Conservation (phyloP, 2,329 filamentous ascomycete genomes). For the Purpureocillium lavendulum region DNA sequence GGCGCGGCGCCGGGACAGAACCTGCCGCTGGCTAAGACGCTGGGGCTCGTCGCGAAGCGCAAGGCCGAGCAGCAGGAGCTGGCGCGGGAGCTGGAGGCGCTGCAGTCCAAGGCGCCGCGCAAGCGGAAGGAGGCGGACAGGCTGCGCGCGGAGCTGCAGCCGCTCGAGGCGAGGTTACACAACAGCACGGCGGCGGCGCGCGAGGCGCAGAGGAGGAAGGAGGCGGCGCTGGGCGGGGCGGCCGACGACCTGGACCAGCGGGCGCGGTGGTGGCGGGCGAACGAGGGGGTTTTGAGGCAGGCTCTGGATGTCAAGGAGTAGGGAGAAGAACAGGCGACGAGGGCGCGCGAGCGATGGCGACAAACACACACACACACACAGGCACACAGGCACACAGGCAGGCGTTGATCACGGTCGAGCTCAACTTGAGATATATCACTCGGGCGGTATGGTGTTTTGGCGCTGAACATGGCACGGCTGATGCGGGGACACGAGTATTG, state of each 20-base stretch:
- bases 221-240: slow-evolving; percentile 55
- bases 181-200: slow-evolving; percentile 59
- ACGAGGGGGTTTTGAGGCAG: slow-evolving; percentile 53
- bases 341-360: too few species aligned
- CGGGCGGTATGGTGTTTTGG: too few species aligned
- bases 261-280: slow-evolving; percentile 65
- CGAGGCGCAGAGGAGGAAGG: slow-evolving; percentile 61
- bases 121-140: slow-evolving; percentile 61
- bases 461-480: too few species aligned
- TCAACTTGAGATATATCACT: too few species aligned
- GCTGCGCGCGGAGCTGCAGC: slow-evolving; percentile 58
- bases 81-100: slow-evolving; percentile 54
- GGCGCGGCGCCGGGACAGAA: slow-evolving; percentile 36
- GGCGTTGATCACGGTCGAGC: too few species aligned
- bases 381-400: too few species aligned
- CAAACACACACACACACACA: too few species aligned
- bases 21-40: slow-evolving; percentile 50
- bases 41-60: slow-evolving; percentile 40
- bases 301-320: slow-evolving; percentile 50
- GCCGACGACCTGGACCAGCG: slow-evolving; percentile 68
- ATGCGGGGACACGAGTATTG: too few species aligned
- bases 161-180: slow-evolving; percentile 58
- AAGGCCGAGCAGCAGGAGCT: slow-evolving; percentile 46
- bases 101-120: slow-evolving; percentile 53
- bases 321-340: slow-evolving; percentile 1